Percentiles rank a stretch among this genome's conserved stretches.
phyloP scores from a whole-genome alignment of 805 yeast genomes.

The Candida pseudofarinosa region DNA sequence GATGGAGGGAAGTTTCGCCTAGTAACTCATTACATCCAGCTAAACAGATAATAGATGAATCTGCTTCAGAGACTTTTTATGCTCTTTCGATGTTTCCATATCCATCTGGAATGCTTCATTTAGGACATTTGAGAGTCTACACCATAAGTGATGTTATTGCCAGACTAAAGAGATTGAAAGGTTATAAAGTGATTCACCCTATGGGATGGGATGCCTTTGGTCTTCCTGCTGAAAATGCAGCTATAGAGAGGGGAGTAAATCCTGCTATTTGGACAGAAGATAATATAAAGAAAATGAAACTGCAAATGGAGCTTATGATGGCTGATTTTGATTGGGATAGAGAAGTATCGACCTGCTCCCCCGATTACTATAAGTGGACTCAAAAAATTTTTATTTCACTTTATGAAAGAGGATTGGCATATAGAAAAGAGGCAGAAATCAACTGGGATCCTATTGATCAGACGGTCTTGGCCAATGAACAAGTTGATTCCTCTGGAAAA shows the following conservation, averaged over 20 bases:
- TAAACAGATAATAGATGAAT: constrained; percentile 10
- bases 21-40: constrained; percentile 34
- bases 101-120: constrained; percentile 88
- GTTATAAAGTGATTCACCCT: constrained; percentile 81
- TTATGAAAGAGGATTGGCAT: constrained; percentile 75
- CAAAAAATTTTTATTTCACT: constrained; percentile 78
- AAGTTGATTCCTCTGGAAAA: constrained; percentile 84
- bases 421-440: constrained; percentile 80
- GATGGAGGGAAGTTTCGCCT: constrained; percentile 41
- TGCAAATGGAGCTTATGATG: constrained; percentile 72
- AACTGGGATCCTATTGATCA: constrained; percentile 98
- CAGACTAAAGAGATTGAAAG: constrained; percentile 71
- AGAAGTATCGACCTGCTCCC: constrained; percentile 80
- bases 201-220: constrained; percentile 99
- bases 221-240: constrained; percentile 97
- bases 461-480: constrained; percentile 93
- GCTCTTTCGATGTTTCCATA: constrained; percentile 91
- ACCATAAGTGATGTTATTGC: constrained; percentile 84
- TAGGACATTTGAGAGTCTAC: constrained; percentile 93
- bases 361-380: constrained; percentile 89
- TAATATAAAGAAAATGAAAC: constrained; percentile 83
- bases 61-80: constrained; percentile 39
- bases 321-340: constrained; percentile 93
- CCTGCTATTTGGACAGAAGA: constrained; percentile 81
- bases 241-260: constrained; percentile 74